Evolutionary conservation across 2,329 filamentous ascomycete species (phyloP), one percentile per base, ranked within the genome.

Genomic region (Hymenoscyphus salicellus): DNA sequence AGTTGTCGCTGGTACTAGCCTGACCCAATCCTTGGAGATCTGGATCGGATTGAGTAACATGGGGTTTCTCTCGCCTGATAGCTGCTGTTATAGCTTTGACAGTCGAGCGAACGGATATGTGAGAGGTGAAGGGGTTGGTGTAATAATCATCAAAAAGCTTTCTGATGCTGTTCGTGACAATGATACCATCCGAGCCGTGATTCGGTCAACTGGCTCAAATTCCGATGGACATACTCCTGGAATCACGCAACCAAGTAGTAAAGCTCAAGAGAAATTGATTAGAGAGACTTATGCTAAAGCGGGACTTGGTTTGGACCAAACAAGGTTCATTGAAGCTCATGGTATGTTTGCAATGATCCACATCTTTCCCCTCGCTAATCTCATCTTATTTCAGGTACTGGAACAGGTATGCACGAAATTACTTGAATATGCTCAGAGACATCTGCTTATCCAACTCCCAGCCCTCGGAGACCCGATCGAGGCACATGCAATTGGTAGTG

Each of bases 141-240:
- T 73, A 49, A 41, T 83, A 5, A 60, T 82, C 0, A 60, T 83
- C 10, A 82, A 82, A 74, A 80, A 79, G 1, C 75, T 62, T 11
- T 17, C 43, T 10, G 23, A 28, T 5, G 80, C 80, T 1, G 38
- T 82, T 7, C 69, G 72, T 20, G 78, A 80, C 46, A 73, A 74
- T 3, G 77, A 83, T 66, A 72, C 72, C 0, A 78, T 83, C 23
- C 74, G 78, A 2, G 78, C 78, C 5, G 71, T 82, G 1, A 80
- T 83, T 30, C 71, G 77, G 17, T 75, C 71, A 0, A 78, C 75
- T 8, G 78, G 75, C 10, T 68, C 76, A 5, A 82, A 81, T 60
- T 76, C 79, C 58, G 79, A 82, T 62, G 81, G 81, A 6, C 73
- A 74, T 8, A 82, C 80, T 0, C 71, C 76, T 1, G 79, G 79